Evolutionary conservation across 2,329 filamentous ascomycete species (phyloP), one percentile per base, ranked within the genome.

Genomic region (Verticillium isaacii): DNA sequence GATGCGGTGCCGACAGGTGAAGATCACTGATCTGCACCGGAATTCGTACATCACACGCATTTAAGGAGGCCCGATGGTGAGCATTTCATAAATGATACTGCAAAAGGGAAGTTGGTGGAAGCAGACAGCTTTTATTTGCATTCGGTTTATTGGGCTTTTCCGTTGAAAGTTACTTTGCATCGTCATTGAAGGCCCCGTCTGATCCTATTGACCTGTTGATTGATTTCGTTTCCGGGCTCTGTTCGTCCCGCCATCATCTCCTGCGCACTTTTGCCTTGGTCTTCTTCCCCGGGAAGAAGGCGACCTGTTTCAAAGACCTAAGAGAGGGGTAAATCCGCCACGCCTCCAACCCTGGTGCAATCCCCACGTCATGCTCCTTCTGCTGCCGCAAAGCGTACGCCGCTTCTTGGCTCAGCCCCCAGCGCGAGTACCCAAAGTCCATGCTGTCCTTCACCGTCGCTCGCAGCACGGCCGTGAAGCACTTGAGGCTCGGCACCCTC

Each of bases 401-500:
- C 15, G 55, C 50, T 3, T 32, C 32, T 5, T 23, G 56, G 15
- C 59, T 32, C 5, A 64, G n/a, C 12, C 59, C 61, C 57, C 59
- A 63, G 25, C 56, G 32, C 29, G 63, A 63, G 62, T 79, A 80
- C 4, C 73, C 73, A 52, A 67, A 71, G 5, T 62, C 57, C 61
- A 73, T 66, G 59, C 77, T 79, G 5, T 66, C 67, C 2, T 62
- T 62, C 0, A 77, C 71, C 5, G 76, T 76, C 5, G 66, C 64
- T 17, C 73, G 72, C 36, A 80, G 68, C 29, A 75, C 62, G 1
- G 32, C 25, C 1, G 73, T 77, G 61, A 79, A 74, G 9, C 15
- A 64, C 11, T 58, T 60, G 5, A 67, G 59, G 0, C 64, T 64
- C 0, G 71, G 72, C 0, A 70, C 39, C 0, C 62, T 60, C 1